Base-by-base conservation (phyloP, 2,329 filamentous ascomycete genomes). In the Penicillium sp. region DNA sequence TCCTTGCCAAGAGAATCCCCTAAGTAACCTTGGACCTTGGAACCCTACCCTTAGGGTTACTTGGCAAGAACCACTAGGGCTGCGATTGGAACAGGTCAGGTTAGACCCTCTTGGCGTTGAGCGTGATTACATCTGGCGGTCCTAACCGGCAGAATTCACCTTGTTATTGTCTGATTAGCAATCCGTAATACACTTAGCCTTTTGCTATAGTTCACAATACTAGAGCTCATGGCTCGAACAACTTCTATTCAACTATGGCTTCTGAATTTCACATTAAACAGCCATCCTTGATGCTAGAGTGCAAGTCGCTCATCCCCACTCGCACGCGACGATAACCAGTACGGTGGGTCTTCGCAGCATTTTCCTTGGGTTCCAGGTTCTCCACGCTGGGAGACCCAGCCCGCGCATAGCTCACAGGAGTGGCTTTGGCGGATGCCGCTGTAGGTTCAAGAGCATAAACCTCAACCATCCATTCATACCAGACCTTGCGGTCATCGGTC, bases 401-500 rank as follows among this genome's bases (percentile, higher is more conserved):
- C 43, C 64, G 66, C 14, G 65, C 67, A 50, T 70, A 70, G 49
- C 66, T 72, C 68, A 72, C 68, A 11, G 70, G 69, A 13, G 62
- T 63, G 26, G 60, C 43, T 44, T 60, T 53, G 31, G 56, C 38
- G 7, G 62, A n/a, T 42, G 63, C 56, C 11, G 59, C 43, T 31
- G 47, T 62, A 20, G 59, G 65, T 58, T 74, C 71, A 14, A 73
- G 55, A 24, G 71, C 82, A 73, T 87, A 97, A 11, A 89, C 90
- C 73, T 97, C 94, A 2, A 97, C 87, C 58, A 94, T 81, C 94
- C 94, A 99, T 73, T 99, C 94, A 73, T 99, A 99, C 95, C 94
- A 99, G 8, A 99, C 94, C 73, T 90, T 95, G 37, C 89, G 85
- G 71, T 97, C 91, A 69, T 99, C 93, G 0, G 94, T 97, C 75